phyloP scores from a whole-genome alignment of 257 asterid genomes.

The Solanum clarkiae region DNA sequence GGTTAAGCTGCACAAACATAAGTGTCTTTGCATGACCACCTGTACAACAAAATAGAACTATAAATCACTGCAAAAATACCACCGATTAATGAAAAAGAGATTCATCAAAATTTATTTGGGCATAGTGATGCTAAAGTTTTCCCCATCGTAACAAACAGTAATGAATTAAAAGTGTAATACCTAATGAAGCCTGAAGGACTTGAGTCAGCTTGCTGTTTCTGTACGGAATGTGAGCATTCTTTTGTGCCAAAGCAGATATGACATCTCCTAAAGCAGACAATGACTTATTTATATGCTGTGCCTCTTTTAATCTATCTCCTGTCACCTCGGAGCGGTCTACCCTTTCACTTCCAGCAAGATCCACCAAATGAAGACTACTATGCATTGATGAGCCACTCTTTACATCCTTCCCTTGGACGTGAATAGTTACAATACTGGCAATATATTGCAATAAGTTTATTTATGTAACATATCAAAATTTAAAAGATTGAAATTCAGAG shows the following conservation, averaged over 20 bases:
- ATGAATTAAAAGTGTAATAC: neutral
- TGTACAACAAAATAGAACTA: constrained; percentile 9
- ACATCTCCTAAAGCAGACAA: constrained; percentile 97
- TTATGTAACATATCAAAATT: neutral
- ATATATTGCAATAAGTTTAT: neutral
- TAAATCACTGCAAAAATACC: neutral
- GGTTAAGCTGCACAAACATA: constrained; percentile 96
- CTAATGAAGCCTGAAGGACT: constrained; percentile 92
- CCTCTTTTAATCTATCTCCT: constrained; percentile 91
- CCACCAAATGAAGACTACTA: constrained; percentile 95
- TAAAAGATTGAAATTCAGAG: neutral
- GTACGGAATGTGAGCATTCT: constrained; percentile 77
- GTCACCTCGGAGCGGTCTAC: constrained; percentile 96
- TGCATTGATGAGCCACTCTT: constrained; percentile 54
- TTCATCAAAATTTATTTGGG: neutral
- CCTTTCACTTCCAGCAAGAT: constrained; percentile 98
- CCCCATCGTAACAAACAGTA: neutral
- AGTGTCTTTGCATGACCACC: constrained; percentile 97
- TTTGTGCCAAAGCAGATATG: constrained; percentile 81
- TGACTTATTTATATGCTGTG: constrained; percentile 90
- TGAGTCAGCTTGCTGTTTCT: constrained; percentile 98
- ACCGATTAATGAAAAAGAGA: neutral
- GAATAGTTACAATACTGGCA: constrained; percentile 69
- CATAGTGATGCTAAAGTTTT: neutral
- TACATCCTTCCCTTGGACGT: constrained; percentile 51